Percentiles rank a stretch among this genome's conserved stretches.
Evolutionary conservation across 1,284 basidiomycete species (phyloP).

Genomic region (Retiboletus fuscus): DNA sequence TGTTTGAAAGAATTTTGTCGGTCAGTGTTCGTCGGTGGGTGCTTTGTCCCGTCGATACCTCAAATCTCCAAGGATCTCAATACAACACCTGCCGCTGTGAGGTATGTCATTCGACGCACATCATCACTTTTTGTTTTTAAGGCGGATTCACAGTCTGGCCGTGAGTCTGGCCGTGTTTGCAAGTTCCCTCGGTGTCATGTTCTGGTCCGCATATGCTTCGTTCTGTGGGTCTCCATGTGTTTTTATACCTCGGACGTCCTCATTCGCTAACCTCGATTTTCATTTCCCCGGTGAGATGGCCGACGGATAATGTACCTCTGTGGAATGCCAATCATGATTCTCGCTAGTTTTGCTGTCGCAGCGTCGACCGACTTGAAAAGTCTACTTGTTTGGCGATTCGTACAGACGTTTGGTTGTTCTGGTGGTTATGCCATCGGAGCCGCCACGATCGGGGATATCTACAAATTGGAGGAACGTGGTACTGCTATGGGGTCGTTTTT

Average conservation of each 20-base stretch:
- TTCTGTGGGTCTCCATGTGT: constrained; percentile 41
- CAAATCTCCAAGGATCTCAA: constrained; percentile 56
- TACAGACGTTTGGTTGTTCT: constrained; percentile 60
- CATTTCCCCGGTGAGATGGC: constrained; percentile 49
- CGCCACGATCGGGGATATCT: constrained; percentile 64
- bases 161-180: constrained; percentile 44
- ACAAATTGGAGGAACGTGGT: constrained; percentile 58
- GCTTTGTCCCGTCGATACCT: constrained; percentile 62
- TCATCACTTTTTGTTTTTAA: background rate
- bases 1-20: background rate
- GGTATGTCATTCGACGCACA: constrained; percentile 44
- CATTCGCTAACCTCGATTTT: background rate
- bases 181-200: constrained; percentile 37
- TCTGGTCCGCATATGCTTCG: constrained; percentile 44
- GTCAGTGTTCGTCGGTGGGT: constrained; percentile 58
- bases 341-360: constrained; percentile 59
- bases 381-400: constrained; percentile 59
- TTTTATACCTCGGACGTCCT: background rate
- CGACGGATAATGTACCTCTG: constrained; percentile 57
- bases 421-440: constrained; percentile 58
- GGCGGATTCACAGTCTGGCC: constrained; percentile 34
- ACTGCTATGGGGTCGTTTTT: constrained; percentile 61
- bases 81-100: constrained; percentile 53
- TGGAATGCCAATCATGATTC: constrained; percentile 59
- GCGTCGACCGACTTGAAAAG: constrained; percentile 48